phyloP scores from a whole-genome alignment of 495 filamentous ascomycete genomes.

The Trichocladium antarcticum region DNA sequence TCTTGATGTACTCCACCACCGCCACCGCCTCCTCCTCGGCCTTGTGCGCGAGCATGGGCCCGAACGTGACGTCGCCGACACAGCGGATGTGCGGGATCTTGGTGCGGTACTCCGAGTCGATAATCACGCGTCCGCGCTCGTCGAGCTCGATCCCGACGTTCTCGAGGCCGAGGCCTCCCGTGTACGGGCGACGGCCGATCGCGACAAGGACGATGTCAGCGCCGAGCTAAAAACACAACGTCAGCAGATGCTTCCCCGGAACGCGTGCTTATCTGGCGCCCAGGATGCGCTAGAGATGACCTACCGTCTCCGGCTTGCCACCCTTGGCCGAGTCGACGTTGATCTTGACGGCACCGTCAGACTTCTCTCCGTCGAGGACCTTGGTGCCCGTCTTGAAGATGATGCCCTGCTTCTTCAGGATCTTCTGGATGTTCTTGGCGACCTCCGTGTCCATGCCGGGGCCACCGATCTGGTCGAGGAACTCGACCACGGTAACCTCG shows the following conservation, averaged over 20 bases:
- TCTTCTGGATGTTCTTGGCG: constrained; percentile 83
- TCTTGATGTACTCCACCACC: constrained; percentile 90
- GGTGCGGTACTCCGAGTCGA: constrained; percentile 97
- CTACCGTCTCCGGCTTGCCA: constrained; percentile 81
- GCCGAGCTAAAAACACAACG: constrained; percentile 52
- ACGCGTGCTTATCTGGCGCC: no score
- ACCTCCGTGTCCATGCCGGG: constrained; percentile 96
- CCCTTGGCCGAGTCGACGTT: constrained; percentile 89
- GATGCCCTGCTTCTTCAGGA: constrained; percentile 91
- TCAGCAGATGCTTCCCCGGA: constrained; percentile 10
- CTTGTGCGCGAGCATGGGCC: constrained; percentile 99
- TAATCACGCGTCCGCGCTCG: constrained; percentile 84
- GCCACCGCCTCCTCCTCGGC: constrained; percentile 97
- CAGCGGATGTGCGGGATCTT: constrained; percentile 94
- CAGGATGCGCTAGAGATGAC: no score
- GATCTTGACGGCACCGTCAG: constrained; percentile 61
- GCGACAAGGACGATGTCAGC: constrained; percentile 95
- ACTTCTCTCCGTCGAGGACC: constrained; percentile 75
- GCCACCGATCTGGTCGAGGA: constrained; percentile 89
- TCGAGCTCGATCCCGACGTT: constrained; percentile 91
- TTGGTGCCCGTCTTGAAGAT: constrained; percentile 98
- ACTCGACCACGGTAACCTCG: constrained; percentile 95
- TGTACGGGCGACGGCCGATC: constrained; percentile 93
- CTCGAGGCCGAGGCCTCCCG: constrained; percentile 78
- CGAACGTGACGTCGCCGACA: constrained; percentile 93